These are phyloP conservation scores for Suillus plorans DNA, from an alignment of 768 basidiomycete species.

Conservation along the genomic window DNA sequence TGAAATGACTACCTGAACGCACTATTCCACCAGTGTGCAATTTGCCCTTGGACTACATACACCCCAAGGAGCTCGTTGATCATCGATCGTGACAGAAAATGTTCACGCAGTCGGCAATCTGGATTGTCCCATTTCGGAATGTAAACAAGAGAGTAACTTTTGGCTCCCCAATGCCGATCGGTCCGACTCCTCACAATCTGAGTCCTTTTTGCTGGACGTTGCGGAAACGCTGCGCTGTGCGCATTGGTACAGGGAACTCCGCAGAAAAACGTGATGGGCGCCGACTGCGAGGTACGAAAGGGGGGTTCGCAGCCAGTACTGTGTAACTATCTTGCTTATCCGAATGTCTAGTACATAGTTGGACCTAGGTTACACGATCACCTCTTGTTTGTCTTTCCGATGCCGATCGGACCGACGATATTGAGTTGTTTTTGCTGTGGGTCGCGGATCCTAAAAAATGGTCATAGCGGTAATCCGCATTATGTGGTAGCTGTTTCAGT, in stretches of 20 bases:
- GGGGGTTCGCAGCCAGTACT: neutral
- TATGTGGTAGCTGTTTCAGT: neutral
- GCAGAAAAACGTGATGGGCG: neutral
- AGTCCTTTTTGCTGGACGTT: conserved; percentile 26
- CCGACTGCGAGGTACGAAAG: neutral
- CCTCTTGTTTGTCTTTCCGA: conserved; percentile 9
- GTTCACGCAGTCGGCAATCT: neutral
- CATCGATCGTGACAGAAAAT: neutral
- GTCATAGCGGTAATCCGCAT: neutral
- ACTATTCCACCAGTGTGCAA: neutral
- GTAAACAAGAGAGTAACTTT: neutral
- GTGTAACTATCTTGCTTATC: neutral
- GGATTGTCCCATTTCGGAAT: neutral
- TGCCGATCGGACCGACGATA: conserved; percentile 22
- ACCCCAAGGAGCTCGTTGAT: neutral
- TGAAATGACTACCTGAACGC: too few relatives aligned
- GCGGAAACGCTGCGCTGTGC: neutral
- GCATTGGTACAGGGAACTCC: neutral
- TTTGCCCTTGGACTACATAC: neutral
- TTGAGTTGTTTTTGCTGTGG: conserved; percentile 26
- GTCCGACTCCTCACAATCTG: conserved; percentile 13
- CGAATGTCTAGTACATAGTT: neutral
- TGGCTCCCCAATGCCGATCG: conserved; percentile 18
- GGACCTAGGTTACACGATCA: neutral
- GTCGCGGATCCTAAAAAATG: neutral